Base-by-base conservation (phyloP, 2,329 filamentous ascomycete species). In the Stagonosporopsis chrysanthemi region DNA sequence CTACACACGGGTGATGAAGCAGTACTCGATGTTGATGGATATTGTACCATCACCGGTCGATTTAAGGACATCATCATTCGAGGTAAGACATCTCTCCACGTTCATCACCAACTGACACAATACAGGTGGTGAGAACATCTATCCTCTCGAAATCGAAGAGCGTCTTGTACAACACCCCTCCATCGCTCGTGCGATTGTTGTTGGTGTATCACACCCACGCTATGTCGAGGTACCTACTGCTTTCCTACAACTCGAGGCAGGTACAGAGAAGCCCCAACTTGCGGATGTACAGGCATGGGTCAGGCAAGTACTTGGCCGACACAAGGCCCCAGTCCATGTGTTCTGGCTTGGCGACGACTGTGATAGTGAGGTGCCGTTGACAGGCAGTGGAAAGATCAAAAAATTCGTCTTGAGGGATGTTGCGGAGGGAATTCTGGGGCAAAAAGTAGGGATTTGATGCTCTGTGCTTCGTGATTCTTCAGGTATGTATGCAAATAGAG, bases 41-140 rank as follows among this genome's bases (percentile, higher is more conserved):
- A 90, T 69, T 91, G 88, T 43, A 73, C 80, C 6, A 91, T 92
- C 64, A 92, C 89, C 0, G 89, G 90, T 0, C 81, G 89, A 19
- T 90, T 91, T 77, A 92, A 92, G 77, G 90, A 92, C 57, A 91
- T 92, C 33, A 91, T 92, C 56, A 92, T 92, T 58, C 81, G 89
- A 66, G 89, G 87, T 75, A 64, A 35, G 72, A 7, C 12, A 19
- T 22, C 6, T 4, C 28, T 9, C 2, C 15, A 1, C 39, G 1
- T 1, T 35, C 17, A 26, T 28, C 19, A 17, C 43, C 6, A 3
- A 39, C 52, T 66, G 33, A 65, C 22, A 14, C 3, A 23, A 19
- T n/a, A 4, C 35, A 77, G 74, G 74, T 14, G 74, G 74, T 31
- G 75, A 77, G 41, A 77, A 76, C 52, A 76, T 77, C 83, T 71